phyloP scores from a whole-genome alignment of 805 yeast genomes.

The Spencermartinsiella europaea region DNA sequence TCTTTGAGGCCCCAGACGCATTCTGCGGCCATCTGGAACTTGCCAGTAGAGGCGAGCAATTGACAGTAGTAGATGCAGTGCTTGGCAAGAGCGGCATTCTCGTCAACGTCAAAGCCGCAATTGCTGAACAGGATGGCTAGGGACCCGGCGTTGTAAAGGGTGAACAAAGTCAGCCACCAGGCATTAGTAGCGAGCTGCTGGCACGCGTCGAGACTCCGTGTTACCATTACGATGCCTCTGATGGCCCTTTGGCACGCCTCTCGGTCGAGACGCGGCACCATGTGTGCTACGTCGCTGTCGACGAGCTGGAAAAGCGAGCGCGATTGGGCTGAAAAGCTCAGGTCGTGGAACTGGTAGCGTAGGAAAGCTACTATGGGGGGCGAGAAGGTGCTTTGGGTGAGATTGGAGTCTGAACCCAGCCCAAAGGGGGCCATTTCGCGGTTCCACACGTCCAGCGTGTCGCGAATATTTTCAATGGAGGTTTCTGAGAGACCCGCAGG shows the following conservation, averaged over 20 bases:
- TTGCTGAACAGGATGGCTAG: background rate
- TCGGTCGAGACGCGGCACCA: background rate
- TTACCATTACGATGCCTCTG: background rate
- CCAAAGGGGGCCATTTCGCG: background rate
- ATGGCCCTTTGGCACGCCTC: background rate
- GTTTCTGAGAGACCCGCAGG: background rate
- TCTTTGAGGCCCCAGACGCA: slow-evolving; percentile 57
- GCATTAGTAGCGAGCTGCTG: background rate
- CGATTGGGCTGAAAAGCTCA: background rate
- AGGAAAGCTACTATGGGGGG: background rate
- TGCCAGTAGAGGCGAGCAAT: slow-evolving; percentile 18
- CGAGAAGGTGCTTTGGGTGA: background rate
- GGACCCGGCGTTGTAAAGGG: background rate
- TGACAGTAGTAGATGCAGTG: slow-evolving; percentile 2
- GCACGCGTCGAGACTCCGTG: background rate
- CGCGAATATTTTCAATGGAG: background rate
- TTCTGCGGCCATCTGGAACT: slow-evolving; percentile 47
- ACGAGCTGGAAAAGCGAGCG: background rate
- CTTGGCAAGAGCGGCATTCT: slow-evolving; percentile 18
- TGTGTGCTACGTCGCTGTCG: background rate
- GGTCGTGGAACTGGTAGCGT: background rate
- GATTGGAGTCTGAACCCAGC: background rate
- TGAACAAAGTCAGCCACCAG: slow-evolving; percentile 1
- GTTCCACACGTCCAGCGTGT: background rate
- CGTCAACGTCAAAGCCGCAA: slow-evolving; percentile 4